phyloP scores from a whole-genome alignment of 345 rosid species.

The Hibiscus trionum region DNA sequence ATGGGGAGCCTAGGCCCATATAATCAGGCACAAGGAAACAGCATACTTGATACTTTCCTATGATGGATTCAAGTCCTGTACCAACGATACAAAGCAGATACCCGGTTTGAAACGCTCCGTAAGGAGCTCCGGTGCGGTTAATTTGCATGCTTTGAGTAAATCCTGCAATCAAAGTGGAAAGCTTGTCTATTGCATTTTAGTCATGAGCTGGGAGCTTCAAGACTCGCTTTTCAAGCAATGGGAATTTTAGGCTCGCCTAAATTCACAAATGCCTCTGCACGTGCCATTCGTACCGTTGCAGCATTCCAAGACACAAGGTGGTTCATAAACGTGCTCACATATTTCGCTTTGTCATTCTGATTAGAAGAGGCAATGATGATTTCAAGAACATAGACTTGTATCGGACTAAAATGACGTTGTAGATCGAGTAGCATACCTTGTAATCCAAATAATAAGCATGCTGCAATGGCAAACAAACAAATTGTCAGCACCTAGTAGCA shows the following conservation, averaged over 20 bases:
- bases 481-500: not conserved
- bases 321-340: slow-evolving; percentile 61
- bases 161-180: not conserved
- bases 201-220: not conserved
- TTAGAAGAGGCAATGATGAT: not conserved
- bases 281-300: slow-evolving; percentile 68
- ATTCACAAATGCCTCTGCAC: slow-evolving; percentile 84
- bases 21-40: not conserved
- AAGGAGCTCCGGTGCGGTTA: not conserved
- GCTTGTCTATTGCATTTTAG: not conserved
- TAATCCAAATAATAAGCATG: slow-evolving; percentile 90
- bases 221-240: slow-evolving; percentile 38
- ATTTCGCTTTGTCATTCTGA: slow-evolving; percentile 71
- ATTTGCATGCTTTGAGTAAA: not conserved
- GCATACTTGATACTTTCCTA: not conserved
- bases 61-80: not conserved
- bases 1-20: too few relatives aligned
- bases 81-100: not conserved
- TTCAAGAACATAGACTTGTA: not conserved
- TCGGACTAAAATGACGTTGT: not conserved
- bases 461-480: slow-evolving; percentile 36
- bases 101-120: not conserved
- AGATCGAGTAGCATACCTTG: slow-evolving; percentile 43
- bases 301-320: slow-evolving; percentile 87
- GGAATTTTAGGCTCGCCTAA: slow-evolving; percentile 83